Base-by-base conservation (phyloP, 177 flowering plant genomes). In the Telopea speciosissima region DNA sequence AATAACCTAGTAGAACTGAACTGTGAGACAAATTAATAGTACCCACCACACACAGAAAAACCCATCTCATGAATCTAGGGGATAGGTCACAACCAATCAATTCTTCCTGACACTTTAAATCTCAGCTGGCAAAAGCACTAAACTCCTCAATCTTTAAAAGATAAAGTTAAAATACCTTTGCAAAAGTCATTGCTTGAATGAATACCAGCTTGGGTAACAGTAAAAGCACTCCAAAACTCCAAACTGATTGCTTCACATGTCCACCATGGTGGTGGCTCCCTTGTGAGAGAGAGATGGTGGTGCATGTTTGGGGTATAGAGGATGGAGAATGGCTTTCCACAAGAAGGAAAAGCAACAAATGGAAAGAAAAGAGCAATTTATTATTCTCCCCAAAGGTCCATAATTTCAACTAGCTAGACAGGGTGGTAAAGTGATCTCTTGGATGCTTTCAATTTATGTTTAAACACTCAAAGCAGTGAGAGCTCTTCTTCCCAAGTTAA, bases 161-260 rank as follows among this genome's bases (percentile, higher is more conserved):
- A 68, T 65, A 78, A 76, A 75, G 76, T 67, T 36, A 36, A 73
- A 66, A 65, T 40, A 31, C 77, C 75, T 76, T 73, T 76, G 83
- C 63, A 76, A 85, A 82, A 81, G 84, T 75, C 77, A 78, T 79
- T 79, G 70, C 71, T 79, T 76, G 83, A 82, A 77, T 68, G 78
- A 71, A 74, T 77, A 67, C 77, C 81, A 65, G 73, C 72, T 76
- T 72, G 67, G 81, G 80, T 67, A 69, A 58, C 73, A 26, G 16
- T 66, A 72, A 78, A 64, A 72, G 73, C 25, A 60, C 75, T 67
- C 81, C 69, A 75, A 67, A 56, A 25, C 31, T 63, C 67, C 68
- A 67, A 28, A 62, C 60, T 72, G 70, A 72, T 79, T 66, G 63
- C 77, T 69, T 77, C 82, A 79, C 80, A 80, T 85, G 85, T 70